Conservation (phyloP, 1,139 yeast genomes). For the Debaryomycetaceae sp. region DNA sequence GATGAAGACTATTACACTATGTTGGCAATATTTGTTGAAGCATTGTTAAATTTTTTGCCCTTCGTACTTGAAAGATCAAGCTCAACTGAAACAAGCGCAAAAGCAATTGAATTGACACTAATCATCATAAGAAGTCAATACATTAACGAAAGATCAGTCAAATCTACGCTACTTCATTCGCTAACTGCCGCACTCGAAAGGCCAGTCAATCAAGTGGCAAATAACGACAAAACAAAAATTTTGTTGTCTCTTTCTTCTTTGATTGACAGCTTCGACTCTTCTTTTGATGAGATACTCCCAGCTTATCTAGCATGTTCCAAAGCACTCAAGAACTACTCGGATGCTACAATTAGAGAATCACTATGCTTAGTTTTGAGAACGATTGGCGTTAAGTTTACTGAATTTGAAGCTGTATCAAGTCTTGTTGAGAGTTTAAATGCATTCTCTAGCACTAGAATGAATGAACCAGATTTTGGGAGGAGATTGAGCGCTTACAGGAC, state of each 20-base stretch:
- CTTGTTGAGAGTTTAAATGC: conserved; percentile 68
- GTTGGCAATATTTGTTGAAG: conserved; percentile 54
- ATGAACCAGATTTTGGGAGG: conserved; percentile 76
- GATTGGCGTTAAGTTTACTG: conserved; percentile 53
- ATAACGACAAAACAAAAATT: conserved; percentile 51
- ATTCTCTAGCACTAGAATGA: conserved; percentile 57
- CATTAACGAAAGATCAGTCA: conserved; percentile 56
- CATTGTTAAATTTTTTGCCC: conserved; percentile 51
- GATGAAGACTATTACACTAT: conserved; percentile 46
- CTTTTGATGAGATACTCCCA: conserved; percentile 49
- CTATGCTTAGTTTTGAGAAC: conserved; percentile 58
- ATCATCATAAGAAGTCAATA: conserved; percentile 58
- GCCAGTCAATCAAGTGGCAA: conserved; percentile 49
- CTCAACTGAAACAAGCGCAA: conserved; percentile 49
- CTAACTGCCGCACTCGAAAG: conserved; percentile 62
- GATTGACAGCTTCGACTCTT: conserved; percentile 50
- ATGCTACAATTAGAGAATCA: conserved; percentile 56
- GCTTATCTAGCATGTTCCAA: conserved; percentile 57
- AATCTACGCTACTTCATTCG: conserved; percentile 53
- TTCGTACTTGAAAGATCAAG: conserved; percentile 39
- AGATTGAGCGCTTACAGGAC: conserved; percentile 65
- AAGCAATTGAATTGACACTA: conserved; percentile 51
- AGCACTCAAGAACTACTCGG: conserved; percentile 56
- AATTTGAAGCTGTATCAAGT: conserved; percentile 42
- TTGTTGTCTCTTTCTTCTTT: conserved; percentile 56